Evolutionary conservation across 768 basidiomycete species (phyloP).

Genomic region (Albatrellus ellisii): DNA sequence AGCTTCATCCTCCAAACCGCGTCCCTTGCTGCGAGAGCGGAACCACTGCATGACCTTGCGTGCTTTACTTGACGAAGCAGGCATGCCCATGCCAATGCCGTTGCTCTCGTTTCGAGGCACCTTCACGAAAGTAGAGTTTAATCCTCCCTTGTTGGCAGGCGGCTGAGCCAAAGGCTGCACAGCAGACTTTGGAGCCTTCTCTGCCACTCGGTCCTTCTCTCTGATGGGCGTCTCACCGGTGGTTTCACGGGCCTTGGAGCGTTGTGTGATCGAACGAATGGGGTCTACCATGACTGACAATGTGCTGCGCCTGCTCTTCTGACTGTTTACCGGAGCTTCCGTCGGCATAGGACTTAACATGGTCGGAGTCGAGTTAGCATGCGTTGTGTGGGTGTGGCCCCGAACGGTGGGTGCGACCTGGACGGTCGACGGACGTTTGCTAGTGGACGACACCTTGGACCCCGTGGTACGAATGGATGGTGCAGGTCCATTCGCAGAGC

Average conservation of each 20-base stretch:
- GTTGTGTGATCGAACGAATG: slow-evolving; percentile 36
- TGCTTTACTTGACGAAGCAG: slow-evolving; percentile 76
- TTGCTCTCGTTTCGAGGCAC: slow-evolving; percentile 20
- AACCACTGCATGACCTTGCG: slow-evolving; percentile 99
- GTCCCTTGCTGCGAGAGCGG: slow-evolving; percentile 50
- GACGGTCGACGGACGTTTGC: slow-evolving; percentile 20
- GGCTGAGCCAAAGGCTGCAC: not conserved
- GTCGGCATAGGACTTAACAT: slow-evolving; percentile 23
- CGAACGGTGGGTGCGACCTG: slow-evolving; percentile 16
- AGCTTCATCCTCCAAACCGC: slow-evolving; percentile 17
- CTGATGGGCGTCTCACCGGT: slow-evolving; percentile 19
- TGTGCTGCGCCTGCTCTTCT: slow-evolving; percentile 11
- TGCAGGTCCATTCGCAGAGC: slow-evolving; percentile 12
- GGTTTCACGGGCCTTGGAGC: slow-evolving; percentile 13
- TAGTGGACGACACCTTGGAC: slow-evolving; percentile 13
- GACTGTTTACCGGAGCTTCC: slow-evolving; percentile 9
- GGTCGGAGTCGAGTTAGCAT: slow-evolving; percentile 14
- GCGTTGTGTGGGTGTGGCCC: slow-evolving; percentile 10
- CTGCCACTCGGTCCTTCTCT: slow-evolving; percentile 20
- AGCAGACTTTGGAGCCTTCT: slow-evolving; percentile 4
- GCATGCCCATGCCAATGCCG: slow-evolving; percentile 27
- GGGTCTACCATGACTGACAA: slow-evolving; percentile 31
- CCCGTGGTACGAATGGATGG: slow-evolving; percentile 17
- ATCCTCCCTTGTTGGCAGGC: too few relatives aligned
- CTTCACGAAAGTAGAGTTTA: slow-evolving; percentile 16